Evolutionary conservation across 2,329 filamentous ascomycete genomes (phyloP), one percentile per base, ranked within the genome.

Genomic region (Clonostachys rosea): DNA sequence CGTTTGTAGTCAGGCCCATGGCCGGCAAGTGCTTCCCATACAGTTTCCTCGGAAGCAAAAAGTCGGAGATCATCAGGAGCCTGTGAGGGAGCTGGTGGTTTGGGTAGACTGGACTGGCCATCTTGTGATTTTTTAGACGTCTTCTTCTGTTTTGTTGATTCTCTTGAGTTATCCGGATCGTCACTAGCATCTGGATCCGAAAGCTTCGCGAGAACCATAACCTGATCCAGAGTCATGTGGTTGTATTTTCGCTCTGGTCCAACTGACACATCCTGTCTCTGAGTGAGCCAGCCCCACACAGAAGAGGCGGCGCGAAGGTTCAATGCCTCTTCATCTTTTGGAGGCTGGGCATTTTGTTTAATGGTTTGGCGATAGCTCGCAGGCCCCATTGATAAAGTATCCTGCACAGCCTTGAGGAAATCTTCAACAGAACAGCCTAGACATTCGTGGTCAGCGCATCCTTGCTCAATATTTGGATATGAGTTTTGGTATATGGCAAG

Each of bases 21-120:
- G 12, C 80, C 80, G 18, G 80, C 75, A 43, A 85, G 64, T 4
- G 74, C 74, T 56, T 76, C 72, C 81, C 81, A 85, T 58, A 81
- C 73, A 5, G 74, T 74, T 43, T 77, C 72, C 51, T 81, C 74
- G 0, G 76, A 74, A 13, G 78, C 73, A 48, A 71, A 73, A 3
- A 84, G 61, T 11, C 64, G 56, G 5, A 62, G 17, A 9, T 47
- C 41, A 14, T 47, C 7, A 5, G 44, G 39, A 13, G 24, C 24
- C 11, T 33, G 40, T 14, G 24, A 17, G 17, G 20, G n/a, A 17
- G 10, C 20, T 12, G 16, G 16, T 33, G 9, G 24, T 30, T 30
- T 30, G 8, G 8, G 4, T 30, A 4, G 24, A 30, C 24, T 30
- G 3, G 24, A 30, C 10, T 30, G 24, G 24, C 24, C 24, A 8